Base-by-base conservation (phyloP, 164 flowering plant species). In the Dillenia turbinata region DNA sequence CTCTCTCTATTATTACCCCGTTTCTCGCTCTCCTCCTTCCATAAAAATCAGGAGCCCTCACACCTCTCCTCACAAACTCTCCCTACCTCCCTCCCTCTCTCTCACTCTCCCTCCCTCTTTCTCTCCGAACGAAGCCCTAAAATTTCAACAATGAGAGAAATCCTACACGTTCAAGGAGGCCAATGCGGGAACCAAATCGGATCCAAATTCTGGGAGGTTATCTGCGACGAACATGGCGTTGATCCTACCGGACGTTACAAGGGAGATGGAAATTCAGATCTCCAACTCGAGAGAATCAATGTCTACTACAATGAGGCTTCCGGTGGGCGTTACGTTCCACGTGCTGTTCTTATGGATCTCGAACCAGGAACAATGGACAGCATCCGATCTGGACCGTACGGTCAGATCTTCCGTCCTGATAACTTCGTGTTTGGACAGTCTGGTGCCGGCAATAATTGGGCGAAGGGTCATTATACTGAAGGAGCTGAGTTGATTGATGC, bases 291-390 rank as follows among this genome's bases (percentile, higher is more conserved):
- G 64, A 52, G 78, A 15, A 71, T 74, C 59, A 74, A 74, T 67
- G 77, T 74, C 14, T 74, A 74, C 50, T 74, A 58, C 49, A 74
- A 74, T 48, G 74, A 74, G 47, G 78, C 75, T 11, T 63, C 69
- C 1, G 74, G 69, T 10, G 75, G 78, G 12, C 26, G 78, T 12
- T 74, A 66, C 55, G 78, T 74, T 12, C 78, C 78, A 12, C 60
- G 78, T 12, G 78, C 78, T 52, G 78, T 74, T 11, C 75, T 74
- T 40, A 71, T 74, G 78, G 78, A 74, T 71, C 75, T 74, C 43
- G 78, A 74, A 15, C 78, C 78, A 0, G 78, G 78, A 19, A 74
- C 78, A n/a, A 74, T 74, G 78, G 78, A 74, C 47, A 71, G 75
- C 57, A 68, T 74, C 56, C 51, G 74, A 64, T 71, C 78, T 52